Evolutionary conservation across 2,329 filamentous ascomycete species (phyloP).

Genomic region (Mycosphaerella sp.): DNA sequence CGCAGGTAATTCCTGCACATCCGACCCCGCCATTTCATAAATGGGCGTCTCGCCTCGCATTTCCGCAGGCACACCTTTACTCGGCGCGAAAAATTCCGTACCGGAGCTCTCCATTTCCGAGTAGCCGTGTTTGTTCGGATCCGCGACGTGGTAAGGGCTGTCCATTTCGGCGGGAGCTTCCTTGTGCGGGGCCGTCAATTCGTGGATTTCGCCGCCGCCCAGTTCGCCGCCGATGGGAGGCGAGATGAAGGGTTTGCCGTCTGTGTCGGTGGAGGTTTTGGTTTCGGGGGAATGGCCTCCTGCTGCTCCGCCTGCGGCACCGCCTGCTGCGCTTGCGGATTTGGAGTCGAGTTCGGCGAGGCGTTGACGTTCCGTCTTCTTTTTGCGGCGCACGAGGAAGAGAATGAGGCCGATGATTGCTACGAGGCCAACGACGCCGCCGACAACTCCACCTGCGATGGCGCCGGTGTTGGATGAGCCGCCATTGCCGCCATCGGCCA

Average conservation of each 20-base stretch:
- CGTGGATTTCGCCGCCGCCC: conserved; percentile 31
- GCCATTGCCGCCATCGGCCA: conserved; percentile 7
- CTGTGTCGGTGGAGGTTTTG: conserved; percentile 13
- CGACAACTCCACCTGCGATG: conserved; percentile 33
- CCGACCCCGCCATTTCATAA: conserved; percentile 30
- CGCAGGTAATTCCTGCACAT: conserved; percentile 25
- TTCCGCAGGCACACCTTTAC: conserved; percentile 20
- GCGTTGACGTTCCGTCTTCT: conserved; percentile 23
- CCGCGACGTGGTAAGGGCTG: conserved; percentile 23
- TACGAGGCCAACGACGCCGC: conserved; percentile 28
- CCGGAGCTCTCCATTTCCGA: conserved; percentile 29
- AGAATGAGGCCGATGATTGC: conserved; percentile 26
- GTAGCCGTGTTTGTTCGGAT: conserved; percentile 32
- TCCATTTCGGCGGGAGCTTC: conserved; percentile 29
- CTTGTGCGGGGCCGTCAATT: conserved; percentile 29
- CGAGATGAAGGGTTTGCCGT: conserved; percentile 25
- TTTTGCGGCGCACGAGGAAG: conserved; percentile 27
- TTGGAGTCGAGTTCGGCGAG: conserved; percentile 31
- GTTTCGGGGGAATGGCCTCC: neutral
- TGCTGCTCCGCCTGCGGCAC: conserved; percentile 2
- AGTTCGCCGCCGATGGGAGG: conserved; percentile 32
- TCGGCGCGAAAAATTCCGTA: conserved; percentile 18
- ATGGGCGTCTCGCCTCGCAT: conserved; percentile 27
- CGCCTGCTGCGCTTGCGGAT: conserved; percentile 13
- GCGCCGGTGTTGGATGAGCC: conserved; percentile 29